Conservation (phyloP, 345 rosid species). For the Odontarrhena argentea region DNA sequence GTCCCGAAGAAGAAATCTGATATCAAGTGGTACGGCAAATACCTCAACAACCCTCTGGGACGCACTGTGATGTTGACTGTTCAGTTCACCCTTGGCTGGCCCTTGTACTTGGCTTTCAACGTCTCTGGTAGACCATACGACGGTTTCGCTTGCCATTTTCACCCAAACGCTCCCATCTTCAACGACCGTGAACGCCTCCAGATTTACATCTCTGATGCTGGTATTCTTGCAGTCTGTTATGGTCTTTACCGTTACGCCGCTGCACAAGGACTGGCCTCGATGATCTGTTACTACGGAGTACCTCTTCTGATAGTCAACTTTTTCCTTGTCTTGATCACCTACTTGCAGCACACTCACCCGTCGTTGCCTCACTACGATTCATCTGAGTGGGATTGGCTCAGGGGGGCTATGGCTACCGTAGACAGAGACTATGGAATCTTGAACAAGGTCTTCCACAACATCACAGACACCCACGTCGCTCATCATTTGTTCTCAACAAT, state of each 20-base stretch:
- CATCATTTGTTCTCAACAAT: conserved; percentile 87
- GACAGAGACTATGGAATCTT: conserved; percentile 86
- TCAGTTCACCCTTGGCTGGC: conserved; percentile 83
- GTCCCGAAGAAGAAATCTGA: conserved; percentile 65
- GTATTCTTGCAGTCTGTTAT: conserved; percentile 56
- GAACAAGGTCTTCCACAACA: conserved; percentile 82
- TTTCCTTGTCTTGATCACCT: conserved; percentile 73
- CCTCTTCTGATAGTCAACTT: conserved; percentile 73
- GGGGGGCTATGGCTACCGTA: conserved; percentile 81
- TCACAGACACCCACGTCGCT: conserved; percentile 87
- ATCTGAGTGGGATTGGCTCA: conserved; percentile 88
- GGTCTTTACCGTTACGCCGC: conserved; percentile 57
- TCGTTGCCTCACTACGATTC: conserved; percentile 82
- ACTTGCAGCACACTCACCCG: conserved; percentile 87
- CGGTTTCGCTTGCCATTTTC: conserved; percentile 71
- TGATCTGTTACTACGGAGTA: conserved; percentile 62
- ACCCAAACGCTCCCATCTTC: conserved; percentile 81
- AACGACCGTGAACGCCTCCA: conserved; percentile 72
- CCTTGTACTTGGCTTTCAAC: conserved; percentile 76
- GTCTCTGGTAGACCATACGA: conserved; percentile 79
- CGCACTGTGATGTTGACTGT: conserved; percentile 49
- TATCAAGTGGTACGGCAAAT: conserved; percentile 58
- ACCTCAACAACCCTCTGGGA: conserved; percentile 78
- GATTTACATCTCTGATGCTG: conserved; percentile 70
- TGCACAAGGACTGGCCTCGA: conserved; percentile 64